These are phyloP conservation scores for Fusarium sp. DNA, from an alignment of 2,329 filamentous ascomycete species.

Conservation along the genomic window DNA sequence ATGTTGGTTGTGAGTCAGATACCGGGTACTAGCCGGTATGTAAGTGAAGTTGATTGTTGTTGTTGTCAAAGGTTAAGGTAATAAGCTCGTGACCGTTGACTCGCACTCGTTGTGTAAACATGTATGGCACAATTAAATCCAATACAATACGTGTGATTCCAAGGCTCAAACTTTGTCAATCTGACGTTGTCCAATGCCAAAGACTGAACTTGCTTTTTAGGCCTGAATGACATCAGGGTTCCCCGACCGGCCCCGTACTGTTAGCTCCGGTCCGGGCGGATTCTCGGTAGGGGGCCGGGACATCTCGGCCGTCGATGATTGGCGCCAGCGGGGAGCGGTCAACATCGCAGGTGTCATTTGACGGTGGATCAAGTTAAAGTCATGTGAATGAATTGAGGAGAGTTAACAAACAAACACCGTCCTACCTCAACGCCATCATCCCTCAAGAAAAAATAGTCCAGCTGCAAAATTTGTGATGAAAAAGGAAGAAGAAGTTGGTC, in stretches of 20 bases:
- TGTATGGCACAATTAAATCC: background rate
- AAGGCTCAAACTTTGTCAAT: background rate
- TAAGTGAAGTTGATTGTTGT: background rate
- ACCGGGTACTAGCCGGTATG: background rate
- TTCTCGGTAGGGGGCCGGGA: conserved; percentile 22
- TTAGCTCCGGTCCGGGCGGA: conserved; percentile 31
- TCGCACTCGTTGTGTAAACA: background rate
- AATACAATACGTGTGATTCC: background rate
- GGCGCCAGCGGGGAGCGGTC: conserved; percentile 14
- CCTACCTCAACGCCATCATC: conserved; percentile 39
- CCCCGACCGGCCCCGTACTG: conserved; percentile 24
- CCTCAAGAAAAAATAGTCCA: conserved; percentile 24
- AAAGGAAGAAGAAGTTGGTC: conserved; percentile 22
- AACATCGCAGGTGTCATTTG: conserved; percentile 21
- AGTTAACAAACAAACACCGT: conserved; percentile 36
- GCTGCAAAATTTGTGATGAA: conserved; percentile 7
- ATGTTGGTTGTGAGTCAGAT: background rate
- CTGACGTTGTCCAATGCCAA: background rate
- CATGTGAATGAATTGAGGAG: conserved; percentile 43
- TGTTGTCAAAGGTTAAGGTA: background rate
- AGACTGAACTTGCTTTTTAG: conserved; percentile 4
- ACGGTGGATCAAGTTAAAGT: conserved; percentile 12
- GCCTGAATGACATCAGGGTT: conserved; percentile 19
- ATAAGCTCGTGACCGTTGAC: background rate
- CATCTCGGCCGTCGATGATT: conserved; percentile 34